These are phyloP conservation scores for Chaetomiaceae sp. DNA, from an alignment of 2,329 filamentous ascomycete genomes.

Conservation along the genomic window DNA sequence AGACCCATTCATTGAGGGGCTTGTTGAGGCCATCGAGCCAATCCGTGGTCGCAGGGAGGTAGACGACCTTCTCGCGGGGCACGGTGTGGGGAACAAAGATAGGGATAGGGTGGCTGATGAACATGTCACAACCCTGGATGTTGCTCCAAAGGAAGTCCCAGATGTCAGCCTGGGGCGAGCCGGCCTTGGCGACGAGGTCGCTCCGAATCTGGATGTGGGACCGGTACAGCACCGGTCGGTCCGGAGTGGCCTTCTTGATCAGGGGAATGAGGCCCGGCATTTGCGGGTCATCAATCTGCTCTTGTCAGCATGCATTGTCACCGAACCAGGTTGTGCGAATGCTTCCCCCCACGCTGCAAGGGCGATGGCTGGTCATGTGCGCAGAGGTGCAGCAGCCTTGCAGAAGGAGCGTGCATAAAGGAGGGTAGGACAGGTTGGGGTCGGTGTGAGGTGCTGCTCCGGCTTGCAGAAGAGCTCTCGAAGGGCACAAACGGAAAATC, in stretches of 20 bases:
- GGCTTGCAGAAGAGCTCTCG: conserved; percentile 4
- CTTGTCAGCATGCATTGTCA: conserved; percentile 16
- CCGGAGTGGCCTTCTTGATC: conserved; percentile 62
- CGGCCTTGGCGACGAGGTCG: conserved; percentile 58
- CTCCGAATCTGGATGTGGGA: conserved; percentile 78
- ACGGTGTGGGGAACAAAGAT: conserved; percentile 68
- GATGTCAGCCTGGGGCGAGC: conserved; percentile 63
- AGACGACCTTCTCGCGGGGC: conserved; percentile 59
- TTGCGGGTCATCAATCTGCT: conserved; percentile 70
- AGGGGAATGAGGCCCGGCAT: conserved; percentile 74
- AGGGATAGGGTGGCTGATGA: conserved; percentile 75
- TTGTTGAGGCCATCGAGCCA: conserved; percentile 84
- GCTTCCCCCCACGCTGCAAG: conserved; percentile 8
- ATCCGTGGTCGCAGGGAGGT: conserved; percentile 75
- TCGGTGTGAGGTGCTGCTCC: conserved; percentile 2
- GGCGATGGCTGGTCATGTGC: conserved; percentile 10
- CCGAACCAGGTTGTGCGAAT: background rate
- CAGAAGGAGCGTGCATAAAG: conserved; percentile 5
- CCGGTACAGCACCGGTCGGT: conserved; percentile 72
- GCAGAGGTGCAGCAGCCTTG: conserved; percentile 3
- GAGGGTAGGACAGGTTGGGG: conserved; percentile 3
- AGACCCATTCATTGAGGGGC: conserved; percentile 61
- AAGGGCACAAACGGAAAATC: background rate
- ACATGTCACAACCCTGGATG: conserved; percentile 66
- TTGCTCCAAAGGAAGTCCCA: conserved; percentile 72